Evolutionary conservation across 164 flowering plant genomes (phyloP).

Genomic region (Dillenia suffruticosa): DNA sequence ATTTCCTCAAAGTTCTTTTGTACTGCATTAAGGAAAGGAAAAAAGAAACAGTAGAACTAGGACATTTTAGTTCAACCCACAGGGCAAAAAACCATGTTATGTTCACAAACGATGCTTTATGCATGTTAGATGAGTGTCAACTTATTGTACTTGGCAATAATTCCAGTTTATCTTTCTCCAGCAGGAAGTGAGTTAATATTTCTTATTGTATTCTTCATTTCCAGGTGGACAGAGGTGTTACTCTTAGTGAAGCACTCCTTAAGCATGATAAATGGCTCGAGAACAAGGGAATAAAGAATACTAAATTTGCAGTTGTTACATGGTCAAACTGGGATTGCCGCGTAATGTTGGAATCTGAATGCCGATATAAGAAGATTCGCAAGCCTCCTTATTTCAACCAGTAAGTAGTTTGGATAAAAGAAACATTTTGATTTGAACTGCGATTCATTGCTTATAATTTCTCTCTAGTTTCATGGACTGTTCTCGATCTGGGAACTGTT

Average conservation of each 20-base stretch:
- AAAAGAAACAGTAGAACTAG: no score
- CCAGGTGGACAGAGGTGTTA: constrained; percentile 93
- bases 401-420: constrained; percentile 26
- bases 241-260: constrained; percentile 82
- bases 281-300: constrained; percentile 74
- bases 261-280: constrained; percentile 96
- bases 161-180: neutral
- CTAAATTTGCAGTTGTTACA: constrained; percentile 91
- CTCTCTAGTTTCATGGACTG: no score
- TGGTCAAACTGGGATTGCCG: constrained; percentile 99
- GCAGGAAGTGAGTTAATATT: neutral
- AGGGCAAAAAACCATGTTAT: no score
- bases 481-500: no score
- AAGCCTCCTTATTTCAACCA: constrained; percentile 93
- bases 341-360: constrained; percentile 95
- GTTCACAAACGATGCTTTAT: neutral
- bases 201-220: constrained; percentile 4
- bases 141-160: neutral
- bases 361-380: constrained; percentile 77
- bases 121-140: neutral
- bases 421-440: no score
- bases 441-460: no score
- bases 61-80: no score
- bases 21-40: no score
- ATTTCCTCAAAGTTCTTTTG: no score